Evolutionary conservation across 176 grass and related monocot species (phyloP), one percentile per base, ranked within the genome.

Genomic region (Tillandsia fasciculata): DNA sequence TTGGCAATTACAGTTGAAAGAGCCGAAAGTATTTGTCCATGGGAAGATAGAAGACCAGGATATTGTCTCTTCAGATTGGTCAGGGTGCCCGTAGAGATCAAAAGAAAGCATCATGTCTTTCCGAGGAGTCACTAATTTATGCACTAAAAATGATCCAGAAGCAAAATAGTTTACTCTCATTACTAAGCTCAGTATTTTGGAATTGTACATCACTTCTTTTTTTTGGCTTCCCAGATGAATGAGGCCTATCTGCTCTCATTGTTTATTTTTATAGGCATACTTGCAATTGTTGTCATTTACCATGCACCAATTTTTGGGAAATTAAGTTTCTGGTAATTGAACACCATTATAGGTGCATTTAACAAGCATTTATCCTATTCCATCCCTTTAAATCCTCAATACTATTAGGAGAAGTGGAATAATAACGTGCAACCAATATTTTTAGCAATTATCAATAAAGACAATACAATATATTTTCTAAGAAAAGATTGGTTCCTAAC

Each of bases 1-100:
- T 9, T 78, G 13, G 71, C 70, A 68, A 28, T 54, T 74, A 50
- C 70, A 93, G 94, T 76, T 90, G 67, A 88, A 93, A 85, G 94
- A 88, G 66, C 80, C 94, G 5, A 99, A 88, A 78, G 84, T 99
- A 70, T 99, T 85, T 52, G 79, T 91, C 73, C 94, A 88, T 82
- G 84, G 89, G 78, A 93, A 82, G 56, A 59, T 64, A 65, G 74
- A 68, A 72, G 75, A 88, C 42, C 50, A 71, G 28, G 82, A 58
- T 79, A 68, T 90, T 72, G 28, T 86, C 52, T 83, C 70, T 26
- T 78, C 80, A 71, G 81, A 82, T 65, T 93, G 86, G 79, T 82
- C 87, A 11, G 87, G 94, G 48, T 93, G 90, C 53, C 73, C 72
- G 26, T 97, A 76, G 76, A 63, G 8, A 18, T 22, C 10, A 20